phyloP scores from a whole-genome alignment of 2,329 filamentous ascomycete genomes.

The Cryphonectria nitschkei region DNA sequence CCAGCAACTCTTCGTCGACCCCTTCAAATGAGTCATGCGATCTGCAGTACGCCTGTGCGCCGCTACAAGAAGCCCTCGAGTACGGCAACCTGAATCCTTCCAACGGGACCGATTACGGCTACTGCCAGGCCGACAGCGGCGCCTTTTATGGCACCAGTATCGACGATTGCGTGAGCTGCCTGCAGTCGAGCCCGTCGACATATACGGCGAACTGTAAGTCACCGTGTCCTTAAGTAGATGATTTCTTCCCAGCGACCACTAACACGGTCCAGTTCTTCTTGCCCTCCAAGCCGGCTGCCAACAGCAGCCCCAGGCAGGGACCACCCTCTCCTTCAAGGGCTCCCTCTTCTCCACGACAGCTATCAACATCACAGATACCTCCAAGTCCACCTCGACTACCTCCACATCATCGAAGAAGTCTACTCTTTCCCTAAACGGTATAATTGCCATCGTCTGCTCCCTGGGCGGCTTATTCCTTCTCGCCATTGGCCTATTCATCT shows the following conservation, averaged over 20 bases:
- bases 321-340: conserved; percentile 45
- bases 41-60: conserved; percentile 45
- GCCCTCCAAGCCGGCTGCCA: conserved; percentile 53
- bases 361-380: conserved; percentile 46
- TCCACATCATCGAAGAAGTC: conserved; percentile 19
- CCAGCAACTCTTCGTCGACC: conserved; percentile 43
- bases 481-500: conserved; percentile 47
- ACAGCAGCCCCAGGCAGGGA: conserved; percentile 46
- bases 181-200: conserved; percentile 41
- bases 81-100: conserved; percentile 40
- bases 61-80: conserved; percentile 44
- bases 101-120: conserved; percentile 46
- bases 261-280: conserved; percentile 45
- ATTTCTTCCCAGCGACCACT: conserved; percentile 8
- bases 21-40: conserved; percentile 41
- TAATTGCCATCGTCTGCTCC: conserved; percentile 57
- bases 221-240: not conserved
- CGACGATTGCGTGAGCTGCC: conserved; percentile 47
- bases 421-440: conserved; percentile 50
- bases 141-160: conserved; percentile 39
- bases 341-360: conserved; percentile 44
- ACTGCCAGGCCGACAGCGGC: conserved; percentile 47
- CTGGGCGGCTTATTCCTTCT: conserved; percentile 48
- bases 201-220: conserved; percentile 56
- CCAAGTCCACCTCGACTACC: conserved; percentile 33